Conservation (phyloP, 2,329 filamentous ascomycete genomes). For the Fusarium subtropicale region DNA sequence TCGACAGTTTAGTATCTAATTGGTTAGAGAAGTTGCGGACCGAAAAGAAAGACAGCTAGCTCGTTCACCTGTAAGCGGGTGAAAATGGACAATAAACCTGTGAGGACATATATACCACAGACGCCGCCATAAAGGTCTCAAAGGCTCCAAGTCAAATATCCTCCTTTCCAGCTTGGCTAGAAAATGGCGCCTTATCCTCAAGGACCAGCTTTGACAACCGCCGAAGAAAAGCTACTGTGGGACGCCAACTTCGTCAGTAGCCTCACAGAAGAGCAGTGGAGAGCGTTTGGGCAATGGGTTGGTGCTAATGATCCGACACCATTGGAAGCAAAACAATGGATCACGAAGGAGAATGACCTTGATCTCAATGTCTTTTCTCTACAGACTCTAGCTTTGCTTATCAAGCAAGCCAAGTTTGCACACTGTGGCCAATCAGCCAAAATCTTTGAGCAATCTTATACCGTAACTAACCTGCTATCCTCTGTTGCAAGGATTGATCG, state of each 20-base stretch:
- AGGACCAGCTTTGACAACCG: neutral
- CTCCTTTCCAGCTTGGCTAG: neutral
- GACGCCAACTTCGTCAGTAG: neutral
- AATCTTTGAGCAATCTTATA: neutral
- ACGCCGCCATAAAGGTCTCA: neutral
- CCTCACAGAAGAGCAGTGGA: neutral
- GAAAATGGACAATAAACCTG: neutral
- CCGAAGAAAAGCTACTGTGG: neutral
- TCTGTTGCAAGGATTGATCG: neutral
- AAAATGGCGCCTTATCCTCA: neutral
- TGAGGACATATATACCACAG: neutral
- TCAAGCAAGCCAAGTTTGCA: neutral
- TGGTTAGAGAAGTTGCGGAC: neutral
- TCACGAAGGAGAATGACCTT: neutral
- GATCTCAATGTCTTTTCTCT: neutral
- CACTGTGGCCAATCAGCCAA: neutral
- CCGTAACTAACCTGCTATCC: neutral
- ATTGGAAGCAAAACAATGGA: neutral
- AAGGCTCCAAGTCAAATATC: too few relatives aligned
- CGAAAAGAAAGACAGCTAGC: neutral
- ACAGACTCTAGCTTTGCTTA: neutral
- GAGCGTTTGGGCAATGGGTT: neutral
- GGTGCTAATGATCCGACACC: neutral
- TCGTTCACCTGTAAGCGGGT: neutral
- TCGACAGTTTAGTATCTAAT: neutral